These are phyloP conservation scores for Tricholoma saponaceum DNA, from an alignment of 768 basidiomycete species.

Conservation along the genomic window DNA sequence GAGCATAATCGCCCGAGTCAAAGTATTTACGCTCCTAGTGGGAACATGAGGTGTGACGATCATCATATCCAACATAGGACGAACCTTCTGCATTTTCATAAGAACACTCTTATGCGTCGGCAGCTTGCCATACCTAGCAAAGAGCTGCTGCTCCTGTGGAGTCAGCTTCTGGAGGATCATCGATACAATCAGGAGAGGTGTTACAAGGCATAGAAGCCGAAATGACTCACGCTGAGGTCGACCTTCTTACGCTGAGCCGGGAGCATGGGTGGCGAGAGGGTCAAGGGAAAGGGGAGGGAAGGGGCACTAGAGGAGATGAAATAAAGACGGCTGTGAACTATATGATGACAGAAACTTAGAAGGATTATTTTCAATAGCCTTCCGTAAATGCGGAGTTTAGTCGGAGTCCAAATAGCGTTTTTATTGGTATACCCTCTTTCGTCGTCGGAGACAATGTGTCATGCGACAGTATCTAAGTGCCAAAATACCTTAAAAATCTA, in stretches of 20 bases:
- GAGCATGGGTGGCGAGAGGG: conserved; percentile 47
- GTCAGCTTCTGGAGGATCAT: conserved; percentile 58
- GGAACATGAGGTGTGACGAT: conserved; percentile 11
- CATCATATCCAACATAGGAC: conserved; percentile 16
- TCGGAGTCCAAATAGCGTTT: conserved; percentile 21
- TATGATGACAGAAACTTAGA: no score
- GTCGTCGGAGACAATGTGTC: neutral
- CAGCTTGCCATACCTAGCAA: conserved; percentile 91
- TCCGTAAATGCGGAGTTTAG: conserved; percentile 24
- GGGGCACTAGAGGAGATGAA: conserved; percentile 19
- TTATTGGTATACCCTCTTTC: neutral
- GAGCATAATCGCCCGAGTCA: conserved; percentile 97
- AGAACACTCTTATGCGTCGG: conserved; percentile 92
- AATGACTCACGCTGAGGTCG: conserved; percentile 78
- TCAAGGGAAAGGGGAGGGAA: conserved; percentile 17
- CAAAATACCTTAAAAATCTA: conserved; percentile 10
- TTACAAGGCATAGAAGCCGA: neutral
- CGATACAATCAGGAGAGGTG: conserved; percentile 19
- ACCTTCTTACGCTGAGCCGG: conserved; percentile 86
- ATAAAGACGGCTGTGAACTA: conserved; percentile 7
- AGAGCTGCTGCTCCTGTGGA: conserved; percentile 91
- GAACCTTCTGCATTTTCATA: conserved; percentile 92
- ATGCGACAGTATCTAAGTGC: neutral
- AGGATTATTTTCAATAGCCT: conserved; percentile 10
- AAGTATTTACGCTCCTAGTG: conserved; percentile 96